Base-by-base conservation (phyloP, 78 protist genomes). In the Tieghemostelium lacteum region DNA sequence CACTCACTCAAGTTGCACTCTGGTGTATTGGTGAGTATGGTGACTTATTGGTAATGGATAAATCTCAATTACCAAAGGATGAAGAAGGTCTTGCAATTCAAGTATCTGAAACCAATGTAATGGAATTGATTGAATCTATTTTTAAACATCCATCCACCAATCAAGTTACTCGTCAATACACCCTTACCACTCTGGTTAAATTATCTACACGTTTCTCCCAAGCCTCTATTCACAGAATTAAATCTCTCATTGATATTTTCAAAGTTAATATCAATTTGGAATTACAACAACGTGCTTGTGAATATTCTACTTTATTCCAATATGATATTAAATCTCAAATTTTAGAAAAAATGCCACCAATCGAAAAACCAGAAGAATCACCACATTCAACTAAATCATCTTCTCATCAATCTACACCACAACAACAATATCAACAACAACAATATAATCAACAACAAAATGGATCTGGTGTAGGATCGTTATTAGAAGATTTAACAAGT, bases 1-100 rank as follows among this genome's bases (percentile, higher is more conserved):
- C 87, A 67, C 60, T 85, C 2, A 57, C 71, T 28, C 86, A 92
- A 63, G 86, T 85, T 42, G 76, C 72, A 28, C 73, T 76, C 19
- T 98, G 99, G 99, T 73, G 94, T 75, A 89, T 98, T 62, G 99
- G 99, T 60, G 99, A 98, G 85, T 98, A 71, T 72, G 97, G 97
- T 64, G 98, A 96, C 36, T 33, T 88, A 10, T 63, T 89, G 61
- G 86, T 89, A 3, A 76, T 88, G 1, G 85, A 92, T 54, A 72
- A 71, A 39, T 66, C 76, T 22, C 88, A 80, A 55, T 58, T 80
- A 28, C 88, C 80, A 45, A 73, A 76, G 28, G 94, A 89, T 22
- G 88, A 77, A 17, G 94, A 92, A 14, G 80, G 85, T 63, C 57
- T 92, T 10, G 69, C 80, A 10, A 24, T 74, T 34, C 28, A 29